A percentile compares a stretch with the other conserved stretches of the same genome.
These are phyloP conservation scores for Clarireedia sp. DNA, from an alignment of 2,329 filamentous ascomycete genomes.

Conservation along the genomic window DNA sequence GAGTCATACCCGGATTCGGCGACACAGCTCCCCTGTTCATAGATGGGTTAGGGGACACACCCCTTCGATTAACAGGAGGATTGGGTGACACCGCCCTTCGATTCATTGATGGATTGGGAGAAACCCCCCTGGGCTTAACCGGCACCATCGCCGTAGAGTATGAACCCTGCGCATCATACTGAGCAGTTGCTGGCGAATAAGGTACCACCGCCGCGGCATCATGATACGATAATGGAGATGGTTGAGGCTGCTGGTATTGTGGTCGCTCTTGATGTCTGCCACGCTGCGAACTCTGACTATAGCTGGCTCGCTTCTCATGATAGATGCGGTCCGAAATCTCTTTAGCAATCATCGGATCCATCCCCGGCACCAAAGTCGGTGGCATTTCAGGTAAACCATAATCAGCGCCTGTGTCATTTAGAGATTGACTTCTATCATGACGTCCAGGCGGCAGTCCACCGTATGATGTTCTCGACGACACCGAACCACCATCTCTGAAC, in stretches of 20 bases:
- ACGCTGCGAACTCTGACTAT: constrained; percentile 35
- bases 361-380: constrained; percentile 51
- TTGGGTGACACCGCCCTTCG: constrained; percentile 24
- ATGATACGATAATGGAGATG: constrained; percentile 21
- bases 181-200: constrained; percentile 19
- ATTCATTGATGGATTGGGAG: constrained; percentile 18
- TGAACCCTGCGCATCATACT: constrained; percentile 25
- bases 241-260: constrained; percentile 21
- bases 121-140: constrained; percentile 23
- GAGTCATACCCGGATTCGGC: constrained; percentile 37
- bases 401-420: constrained; percentile 7
- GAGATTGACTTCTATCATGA: constrained; percentile 17
- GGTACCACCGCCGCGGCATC: constrained; percentile 16
- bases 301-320: constrained; percentile 46
- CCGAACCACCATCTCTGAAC: constrained; percentile 19
- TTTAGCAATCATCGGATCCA: constrained; percentile 47
- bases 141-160: constrained; percentile 26
- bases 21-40: constrained; percentile 19
- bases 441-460: constrained; percentile 17
- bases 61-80: constrained; percentile 13
- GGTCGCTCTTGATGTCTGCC: constrained; percentile 28
- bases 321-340: constrained; percentile 52
- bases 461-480: constrained; percentile 24
- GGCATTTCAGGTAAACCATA: constrained; percentile 44
- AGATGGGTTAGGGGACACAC: constrained; percentile 22